Evolutionary conservation across 805 yeast species (phyloP).

Genomic region (Lipomyces starkeyi): DNA sequence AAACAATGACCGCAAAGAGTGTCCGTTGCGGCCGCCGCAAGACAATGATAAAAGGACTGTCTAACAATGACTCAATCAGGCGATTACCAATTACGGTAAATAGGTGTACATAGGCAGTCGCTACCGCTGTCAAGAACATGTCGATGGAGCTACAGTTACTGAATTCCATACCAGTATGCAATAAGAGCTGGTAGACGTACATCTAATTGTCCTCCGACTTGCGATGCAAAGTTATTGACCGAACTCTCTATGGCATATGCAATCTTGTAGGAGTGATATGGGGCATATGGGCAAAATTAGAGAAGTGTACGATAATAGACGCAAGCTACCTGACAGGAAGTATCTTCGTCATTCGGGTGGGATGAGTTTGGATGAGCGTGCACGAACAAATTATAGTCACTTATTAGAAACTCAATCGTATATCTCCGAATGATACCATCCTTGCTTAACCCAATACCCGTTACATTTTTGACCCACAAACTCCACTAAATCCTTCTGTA

Average conservation of each 20-base stretch:
- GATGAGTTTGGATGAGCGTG: too few species aligned
- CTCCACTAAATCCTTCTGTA: conserved; percentile 22
- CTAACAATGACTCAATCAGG: too few species aligned
- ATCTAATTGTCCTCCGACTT: background rate
- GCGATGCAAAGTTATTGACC: too few species aligned
- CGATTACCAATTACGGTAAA: too few species aligned
- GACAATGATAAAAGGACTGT: background rate
- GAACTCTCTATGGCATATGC: too few species aligned
- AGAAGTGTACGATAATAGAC: too few species aligned
- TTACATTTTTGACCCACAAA: conserved; percentile 27
- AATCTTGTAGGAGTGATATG: too few species aligned
- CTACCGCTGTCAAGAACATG: background rate
- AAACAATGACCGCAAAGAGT: background rate
- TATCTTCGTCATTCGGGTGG: too few species aligned
- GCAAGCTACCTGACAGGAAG: too few species aligned
- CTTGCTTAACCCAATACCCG: conserved; percentile 39
- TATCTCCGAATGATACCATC: conserved; percentile 41
- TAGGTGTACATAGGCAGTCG: background rate
- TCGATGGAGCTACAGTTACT: background rate
- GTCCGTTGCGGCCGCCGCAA: too few species aligned
- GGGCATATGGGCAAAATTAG: too few species aligned
- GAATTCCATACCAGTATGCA: background rate
- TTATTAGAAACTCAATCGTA: background rate
- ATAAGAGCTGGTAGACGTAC: background rate
- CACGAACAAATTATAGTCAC: background rate